Conservation (phyloP, 345 rosid genomes). For the Camelina neglecta region DNA sequence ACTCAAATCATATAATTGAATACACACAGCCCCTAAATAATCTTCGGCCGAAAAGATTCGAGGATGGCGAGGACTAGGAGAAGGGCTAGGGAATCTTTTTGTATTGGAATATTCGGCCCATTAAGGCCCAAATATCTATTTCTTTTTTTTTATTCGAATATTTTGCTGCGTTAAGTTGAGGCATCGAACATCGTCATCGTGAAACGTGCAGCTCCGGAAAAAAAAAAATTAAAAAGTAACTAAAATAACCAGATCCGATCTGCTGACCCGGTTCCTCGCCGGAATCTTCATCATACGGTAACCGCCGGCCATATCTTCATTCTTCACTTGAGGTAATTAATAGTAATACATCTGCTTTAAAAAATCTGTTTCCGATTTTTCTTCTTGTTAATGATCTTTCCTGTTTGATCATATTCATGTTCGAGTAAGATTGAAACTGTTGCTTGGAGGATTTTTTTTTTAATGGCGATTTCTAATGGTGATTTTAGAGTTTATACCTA, state of each 20-base stretch:
- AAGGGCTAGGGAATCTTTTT: neutral
- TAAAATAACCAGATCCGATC: conserved; percentile 35
- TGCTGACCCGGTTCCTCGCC: conserved; percentile 31
- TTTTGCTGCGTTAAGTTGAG: conserved; percentile 41
- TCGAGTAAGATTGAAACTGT: neutral
- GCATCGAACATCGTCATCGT: conserved; percentile 33
- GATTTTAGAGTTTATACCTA: too few relatives aligned
- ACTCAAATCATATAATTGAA: too few relatives aligned
- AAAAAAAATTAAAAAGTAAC: neutral
- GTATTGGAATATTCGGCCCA: conserved; percentile 28
- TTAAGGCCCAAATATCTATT: conserved; percentile 2
- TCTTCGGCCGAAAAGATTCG: too few relatives aligned
- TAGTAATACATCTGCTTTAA: neutral
- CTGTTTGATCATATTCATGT: conserved; percentile 24
- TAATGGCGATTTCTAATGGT: too few relatives aligned
- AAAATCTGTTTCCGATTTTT: neutral
- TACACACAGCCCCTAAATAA: too few relatives aligned
- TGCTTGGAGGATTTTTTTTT: neutral
- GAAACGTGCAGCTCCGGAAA: conserved; percentile 29
- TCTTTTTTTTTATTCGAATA: too few relatives aligned
- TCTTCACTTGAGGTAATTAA: neutral
- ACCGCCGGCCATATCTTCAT: conserved; percentile 21
- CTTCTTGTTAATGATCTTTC: neutral
- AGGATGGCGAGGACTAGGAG: too few relatives aligned
- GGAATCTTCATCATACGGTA: conserved; percentile 34